phyloP scores from a whole-genome alignment of 2,329 filamentous ascomycete species.

The Sphaerulina musiva region DNA sequence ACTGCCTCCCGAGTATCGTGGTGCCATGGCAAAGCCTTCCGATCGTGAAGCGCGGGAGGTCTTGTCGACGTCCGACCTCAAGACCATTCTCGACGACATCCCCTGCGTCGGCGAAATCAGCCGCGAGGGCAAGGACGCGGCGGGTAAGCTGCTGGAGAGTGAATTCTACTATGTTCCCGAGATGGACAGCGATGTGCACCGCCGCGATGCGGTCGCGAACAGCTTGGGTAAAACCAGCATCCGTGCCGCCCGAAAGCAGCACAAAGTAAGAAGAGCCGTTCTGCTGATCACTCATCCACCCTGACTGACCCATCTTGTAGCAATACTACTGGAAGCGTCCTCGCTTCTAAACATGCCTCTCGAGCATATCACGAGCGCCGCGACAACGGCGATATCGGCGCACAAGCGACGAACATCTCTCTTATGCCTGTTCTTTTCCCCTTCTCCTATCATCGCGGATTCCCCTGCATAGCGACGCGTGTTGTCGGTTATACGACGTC shows the following conservation, averaged over 20 bases:
- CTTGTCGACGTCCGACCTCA: constrained; percentile 59
- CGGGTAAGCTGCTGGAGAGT: constrained; percentile 85
- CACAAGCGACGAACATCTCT: not conserved
- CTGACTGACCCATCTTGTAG: constrained; percentile 35
- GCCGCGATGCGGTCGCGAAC: constrained; percentile 75
- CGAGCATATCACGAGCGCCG: constrained; percentile 8
- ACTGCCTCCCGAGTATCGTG: constrained; percentile 57
- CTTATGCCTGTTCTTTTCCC: constrained; percentile 11
- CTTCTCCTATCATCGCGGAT: constrained; percentile 20
- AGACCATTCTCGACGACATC: constrained; percentile 64
- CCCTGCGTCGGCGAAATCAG: constrained; percentile 80
- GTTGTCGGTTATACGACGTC: constrained; percentile 15
- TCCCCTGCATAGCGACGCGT: constrained; percentile 23
- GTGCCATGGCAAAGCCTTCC: constrained; percentile 28
- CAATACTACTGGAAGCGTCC: constrained; percentile 69
- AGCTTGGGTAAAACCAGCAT: constrained; percentile 83
- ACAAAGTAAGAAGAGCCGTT: constrained; percentile 67
- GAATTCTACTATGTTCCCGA: constrained; percentile 97
- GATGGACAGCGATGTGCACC: constrained; percentile 69
- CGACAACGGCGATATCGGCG: constrained; percentile 6
- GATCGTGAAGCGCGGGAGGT: constrained; percentile 26
- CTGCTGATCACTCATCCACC: not conserved
- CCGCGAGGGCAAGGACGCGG: constrained; percentile 90
- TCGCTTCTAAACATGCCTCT: constrained; percentile 29
- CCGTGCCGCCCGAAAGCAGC: constrained; percentile 84